phyloP scores from a whole-genome alignment of 495 filamentous ascomycete genomes.

The Recurvomyces mirabilis region DNA sequence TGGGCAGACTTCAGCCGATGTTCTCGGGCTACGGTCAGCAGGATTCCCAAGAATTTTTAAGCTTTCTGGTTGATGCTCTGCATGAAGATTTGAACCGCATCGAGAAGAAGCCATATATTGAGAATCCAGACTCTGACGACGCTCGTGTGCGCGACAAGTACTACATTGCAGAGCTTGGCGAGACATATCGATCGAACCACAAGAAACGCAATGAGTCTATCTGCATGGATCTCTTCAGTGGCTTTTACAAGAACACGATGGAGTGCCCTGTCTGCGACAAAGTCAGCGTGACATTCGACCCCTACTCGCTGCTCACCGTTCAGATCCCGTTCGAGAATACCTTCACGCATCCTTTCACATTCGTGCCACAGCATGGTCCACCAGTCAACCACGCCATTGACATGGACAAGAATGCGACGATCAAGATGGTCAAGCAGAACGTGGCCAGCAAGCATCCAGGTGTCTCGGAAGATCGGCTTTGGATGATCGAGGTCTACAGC shows the following conservation, averaged over 20 bases:
- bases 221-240: constrained; percentile 86
- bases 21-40: constrained; percentile 96
- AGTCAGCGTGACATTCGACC: constrained; percentile 97
- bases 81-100: constrained; percentile 93
- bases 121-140: constrained; percentile 95
- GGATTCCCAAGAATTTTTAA: constrained; percentile 95
- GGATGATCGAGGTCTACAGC: constrained; percentile 69
- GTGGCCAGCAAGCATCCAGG: constrained; percentile 53
- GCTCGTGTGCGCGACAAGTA: constrained; percentile 79
- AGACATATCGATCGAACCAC: constrained; percentile 81
- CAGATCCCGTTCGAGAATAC: constrained; percentile 76
- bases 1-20: constrained; percentile 66
- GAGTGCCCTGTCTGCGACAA: constrained; percentile 84
- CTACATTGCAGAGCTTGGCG: constrained; percentile 69
- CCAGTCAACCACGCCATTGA: constrained; percentile 71
- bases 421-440: constrained; percentile 64
- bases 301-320: constrained; percentile 87
- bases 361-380: constrained; percentile 53
- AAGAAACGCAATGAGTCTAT: constrained; percentile 89
- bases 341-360: constrained; percentile 62
- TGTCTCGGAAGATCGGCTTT: constrained; percentile 43
- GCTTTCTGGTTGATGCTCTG: constrained; percentile 85
- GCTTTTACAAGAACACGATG: constrained; percentile 95
- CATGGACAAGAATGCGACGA: constrained; percentile 67
- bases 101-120: constrained; percentile 90